Conservation (phyloP, 2,329 filamentous ascomycete species). For the Aureobasidium lini region DNA sequence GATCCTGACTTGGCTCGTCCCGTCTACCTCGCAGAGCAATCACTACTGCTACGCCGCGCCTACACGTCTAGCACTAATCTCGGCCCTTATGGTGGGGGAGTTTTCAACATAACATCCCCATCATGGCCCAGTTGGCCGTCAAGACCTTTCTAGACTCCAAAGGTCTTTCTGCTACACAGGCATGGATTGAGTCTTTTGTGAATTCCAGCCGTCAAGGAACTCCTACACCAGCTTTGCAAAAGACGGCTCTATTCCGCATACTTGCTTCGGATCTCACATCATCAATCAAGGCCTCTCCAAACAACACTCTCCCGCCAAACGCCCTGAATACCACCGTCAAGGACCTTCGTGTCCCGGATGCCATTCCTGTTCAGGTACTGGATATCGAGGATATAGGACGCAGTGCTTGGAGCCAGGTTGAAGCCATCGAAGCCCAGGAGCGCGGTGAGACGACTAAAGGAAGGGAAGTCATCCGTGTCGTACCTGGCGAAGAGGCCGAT, state of each 20-base stretch:
- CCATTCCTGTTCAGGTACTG: slow-evolving; percentile 72
- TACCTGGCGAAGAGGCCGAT: slow-evolving; percentile 38
- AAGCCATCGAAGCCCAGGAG: slow-evolving; percentile 66
- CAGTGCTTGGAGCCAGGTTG: slow-evolving; percentile 80
- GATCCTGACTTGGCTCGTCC: background rate
- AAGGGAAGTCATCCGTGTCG: slow-evolving; percentile 71
- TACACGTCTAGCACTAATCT: background rate
- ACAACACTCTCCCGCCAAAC: slow-evolving; percentile 50
- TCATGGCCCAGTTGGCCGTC: slow-evolving; percentile 3
- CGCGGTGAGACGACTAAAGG: slow-evolving; percentile 69
- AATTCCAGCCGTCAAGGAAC: slow-evolving; percentile 47
- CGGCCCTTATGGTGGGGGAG: background rate
- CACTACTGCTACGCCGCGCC: background rate
- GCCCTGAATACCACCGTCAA: slow-evolving; percentile 47
- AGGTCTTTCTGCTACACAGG: slow-evolving; percentile 46
- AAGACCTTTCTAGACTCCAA: slow-evolving; percentile 45
- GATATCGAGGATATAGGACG: slow-evolving; percentile 77
- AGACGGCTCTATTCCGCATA: slow-evolving; percentile 73
- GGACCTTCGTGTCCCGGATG: slow-evolving; percentile 50
- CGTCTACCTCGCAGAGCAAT: background rate
- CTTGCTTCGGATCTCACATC: slow-evolving; percentile 68
- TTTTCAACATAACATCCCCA: slow-evolving; percentile 2
- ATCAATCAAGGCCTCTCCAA: slow-evolving; percentile 39
- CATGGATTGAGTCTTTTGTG: slow-evolving; percentile 60
- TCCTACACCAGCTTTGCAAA: slow-evolving; percentile 63